Base-by-base conservation (phyloP, 352 stramenopile species). In the Thraustotheca clavata region DNA sequence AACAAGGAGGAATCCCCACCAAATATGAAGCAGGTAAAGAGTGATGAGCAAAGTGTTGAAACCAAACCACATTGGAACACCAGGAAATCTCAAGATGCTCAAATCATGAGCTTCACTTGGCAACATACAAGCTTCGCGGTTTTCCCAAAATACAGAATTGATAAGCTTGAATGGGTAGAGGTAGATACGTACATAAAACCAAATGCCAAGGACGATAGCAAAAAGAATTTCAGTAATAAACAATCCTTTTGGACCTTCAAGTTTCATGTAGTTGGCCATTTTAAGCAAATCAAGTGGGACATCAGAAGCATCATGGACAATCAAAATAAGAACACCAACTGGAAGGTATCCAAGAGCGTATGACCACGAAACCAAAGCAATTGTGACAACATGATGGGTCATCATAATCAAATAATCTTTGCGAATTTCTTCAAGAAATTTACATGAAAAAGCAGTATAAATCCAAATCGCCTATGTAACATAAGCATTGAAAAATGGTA, bases 381-480 rank as follows among this genome's bases (percentile, higher is more conserved):
- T 91, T 1, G 85, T 95, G 34, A 93, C 80, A 26, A 91, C 76
- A 65, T 94, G 85, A 70, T 94, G 85, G 1, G 86, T 87, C 84
- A 94, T 94, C 83, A 95, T 95, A 27, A 93, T 82, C 47, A 91
- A 69, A 72, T 93, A 95, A 60, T 93, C 86, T 69, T 92, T 91
- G 49, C 83, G 80, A 49, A 91, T 87, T 66, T 91, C 83, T 66
- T 95, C 86, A 31, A 95, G 60, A 61, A 90, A 95, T 60, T 90
- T 91, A 71, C 84, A 94, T 59, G 80, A 91, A 60, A 93, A 95
- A 31, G 82, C 86, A 20, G 84, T 93, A 71, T 89, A 93, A 66
- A 93, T 89, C 80, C 83, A 95, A 62, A 95, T 91, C 14, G 83
- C 83, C 83, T 92, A 50, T 12, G 35, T 12, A 57, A n/a, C 5